Evolutionary conservation across 257 asterid genomes (phyloP).

Genomic region (Nyctanthes arbortristis): DNA sequence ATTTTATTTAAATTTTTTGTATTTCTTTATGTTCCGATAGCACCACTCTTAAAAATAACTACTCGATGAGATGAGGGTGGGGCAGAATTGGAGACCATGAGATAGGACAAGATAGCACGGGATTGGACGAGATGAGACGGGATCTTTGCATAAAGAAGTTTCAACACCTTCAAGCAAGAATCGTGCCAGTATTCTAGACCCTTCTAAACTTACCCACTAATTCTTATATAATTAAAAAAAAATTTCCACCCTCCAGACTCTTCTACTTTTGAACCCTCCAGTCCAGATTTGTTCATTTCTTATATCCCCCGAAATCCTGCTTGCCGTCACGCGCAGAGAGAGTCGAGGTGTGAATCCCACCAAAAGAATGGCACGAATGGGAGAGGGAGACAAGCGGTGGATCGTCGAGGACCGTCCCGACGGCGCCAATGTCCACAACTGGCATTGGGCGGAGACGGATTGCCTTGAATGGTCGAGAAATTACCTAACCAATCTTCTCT

Average conservation of each 20-base stretch:
- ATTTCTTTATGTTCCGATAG: too few relatives aligned
- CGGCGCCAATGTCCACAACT: constrained; percentile 94
- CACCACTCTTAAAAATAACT: too few relatives aligned
- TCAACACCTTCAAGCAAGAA: too few relatives aligned
- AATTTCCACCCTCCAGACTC: constrained; percentile 34
- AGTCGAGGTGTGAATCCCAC: neutral
- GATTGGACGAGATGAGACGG: too few relatives aligned
- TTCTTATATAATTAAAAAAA: too few relatives aligned
- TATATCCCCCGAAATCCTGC: constrained; percentile 31
- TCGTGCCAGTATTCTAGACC: too few relatives aligned
- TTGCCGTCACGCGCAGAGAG: constrained; percentile 5
- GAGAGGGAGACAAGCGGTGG: constrained; percentile 97
- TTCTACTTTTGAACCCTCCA: constrained; percentile 17
- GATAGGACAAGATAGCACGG: too few relatives aligned
- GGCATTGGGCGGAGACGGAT: constrained; percentile 97
- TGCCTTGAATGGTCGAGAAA: constrained; percentile 85
- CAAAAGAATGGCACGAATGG: constrained; percentile 74
- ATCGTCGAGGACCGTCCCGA: constrained; percentile 94
- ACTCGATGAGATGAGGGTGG: too few relatives aligned
- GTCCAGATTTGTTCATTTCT: constrained; percentile 32
- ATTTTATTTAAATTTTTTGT: too few relatives aligned
- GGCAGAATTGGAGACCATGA: too few relatives aligned
- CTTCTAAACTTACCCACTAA: neutral
- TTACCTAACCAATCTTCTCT: constrained; percentile 57
- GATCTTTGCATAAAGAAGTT: too few relatives aligned